Evolutionary conservation across 2,329 filamentous ascomycete species (phyloP).

Genomic region (Aspergillus latus): DNA sequence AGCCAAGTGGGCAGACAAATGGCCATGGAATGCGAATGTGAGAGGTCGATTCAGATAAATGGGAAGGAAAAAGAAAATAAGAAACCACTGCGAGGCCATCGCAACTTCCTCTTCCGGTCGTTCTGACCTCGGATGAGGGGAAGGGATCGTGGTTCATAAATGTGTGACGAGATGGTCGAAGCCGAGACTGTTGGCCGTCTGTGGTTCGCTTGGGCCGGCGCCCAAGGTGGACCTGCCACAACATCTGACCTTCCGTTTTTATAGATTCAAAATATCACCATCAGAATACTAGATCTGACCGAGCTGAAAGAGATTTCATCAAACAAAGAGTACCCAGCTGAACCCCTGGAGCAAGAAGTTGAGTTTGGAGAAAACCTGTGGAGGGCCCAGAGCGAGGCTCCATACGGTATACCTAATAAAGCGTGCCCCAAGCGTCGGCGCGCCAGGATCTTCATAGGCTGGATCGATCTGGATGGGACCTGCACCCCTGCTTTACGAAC

Average conservation of each 20-base stretch:
- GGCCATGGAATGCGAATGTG: neutral
- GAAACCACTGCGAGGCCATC: neutral
- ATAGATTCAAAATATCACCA: neutral
- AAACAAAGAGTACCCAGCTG: neutral
- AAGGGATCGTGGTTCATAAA: constrained; percentile 3
- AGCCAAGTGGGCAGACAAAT: no score
- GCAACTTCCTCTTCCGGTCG: neutral
- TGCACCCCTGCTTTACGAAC: constrained; percentile 11
- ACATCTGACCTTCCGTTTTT: neutral
- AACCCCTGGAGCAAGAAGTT: neutral
- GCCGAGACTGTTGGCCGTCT: constrained; percentile 16
- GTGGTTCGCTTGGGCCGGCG: constrained; percentile 19
- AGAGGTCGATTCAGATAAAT: constrained; percentile 15
- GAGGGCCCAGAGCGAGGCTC: neutral
- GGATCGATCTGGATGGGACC: constrained; percentile 15
- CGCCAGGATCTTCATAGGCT: constrained; percentile 18
- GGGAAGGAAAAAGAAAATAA: constrained; percentile 1
- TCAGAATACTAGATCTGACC: neutral
- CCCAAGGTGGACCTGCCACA: constrained; percentile 1
- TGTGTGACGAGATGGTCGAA: constrained; percentile 17
- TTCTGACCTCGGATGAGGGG: constrained; percentile 5
- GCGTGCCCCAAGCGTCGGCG: constrained; percentile 10
- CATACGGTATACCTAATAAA: neutral
- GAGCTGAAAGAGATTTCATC: constrained; percentile 6
- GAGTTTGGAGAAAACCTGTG: neutral